Percentiles rank a stretch among this genome's conserved stretches.
phyloP scores from a whole-genome alignment of 805 yeast genomes.

The Pichia sporocuriosa region DNA sequence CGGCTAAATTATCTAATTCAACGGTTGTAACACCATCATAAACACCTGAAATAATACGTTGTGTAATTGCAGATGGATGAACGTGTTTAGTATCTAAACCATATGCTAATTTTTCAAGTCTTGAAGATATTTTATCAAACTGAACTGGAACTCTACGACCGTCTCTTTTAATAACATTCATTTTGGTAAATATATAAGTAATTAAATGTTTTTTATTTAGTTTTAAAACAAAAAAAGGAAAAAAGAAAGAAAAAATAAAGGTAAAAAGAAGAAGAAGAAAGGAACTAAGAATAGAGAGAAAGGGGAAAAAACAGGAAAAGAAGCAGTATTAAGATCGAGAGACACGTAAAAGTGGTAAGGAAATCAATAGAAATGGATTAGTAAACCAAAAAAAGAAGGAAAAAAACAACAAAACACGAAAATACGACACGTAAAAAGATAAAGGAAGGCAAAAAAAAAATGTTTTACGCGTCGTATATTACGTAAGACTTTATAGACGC shows the following conservation, averaged over 20 bases:
- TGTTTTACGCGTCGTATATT: no score
- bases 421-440: neutral
- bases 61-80: conserved; percentile 94
- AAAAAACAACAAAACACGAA: conserved; percentile 1
- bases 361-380: no score
- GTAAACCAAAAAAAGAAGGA: neutral
- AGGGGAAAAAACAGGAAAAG: neutral
- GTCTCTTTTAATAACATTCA: conserved; percentile 88
- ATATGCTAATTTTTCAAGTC: conserved; percentile 88
- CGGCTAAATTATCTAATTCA: conserved; percentile 74
- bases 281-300: neutral
- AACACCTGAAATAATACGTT: conserved; percentile 91
- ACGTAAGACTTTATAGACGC: no score
- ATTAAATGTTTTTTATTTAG: neutral
- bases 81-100: conserved; percentile 89
- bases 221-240: neutral
- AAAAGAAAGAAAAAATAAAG: neutral
- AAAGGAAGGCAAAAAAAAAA: neutral
- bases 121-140: conserved; percentile 94
- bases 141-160: conserved; percentile 93
- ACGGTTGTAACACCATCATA: conserved; percentile 95
- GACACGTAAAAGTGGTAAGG: no score
- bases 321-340: neutral
- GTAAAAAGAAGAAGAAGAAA: neutral
- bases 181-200: conserved; percentile 22